These are phyloP conservation scores for Dimocarpus longan DNA, from an alignment of 345 rosid genomes.

Conservation along the genomic window DNA sequence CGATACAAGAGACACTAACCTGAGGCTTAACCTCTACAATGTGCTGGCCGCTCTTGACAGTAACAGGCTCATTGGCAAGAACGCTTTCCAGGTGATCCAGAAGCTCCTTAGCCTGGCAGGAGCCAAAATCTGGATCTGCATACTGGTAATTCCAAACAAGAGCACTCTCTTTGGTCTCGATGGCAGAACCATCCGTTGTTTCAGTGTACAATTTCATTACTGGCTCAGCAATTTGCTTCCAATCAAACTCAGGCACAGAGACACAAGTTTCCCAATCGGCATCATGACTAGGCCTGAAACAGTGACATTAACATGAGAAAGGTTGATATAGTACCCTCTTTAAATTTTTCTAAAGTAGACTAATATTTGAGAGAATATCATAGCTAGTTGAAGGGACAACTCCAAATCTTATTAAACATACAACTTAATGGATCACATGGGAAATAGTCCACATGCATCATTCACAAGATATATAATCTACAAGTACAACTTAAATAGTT, in stretches of 20 bases:
- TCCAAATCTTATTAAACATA: neutral
- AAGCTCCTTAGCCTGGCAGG: constrained; percentile 97
- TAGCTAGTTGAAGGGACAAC: neutral
- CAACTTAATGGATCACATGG: neutral
- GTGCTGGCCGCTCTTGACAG: constrained; percentile 86
- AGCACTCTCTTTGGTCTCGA: constrained; percentile 87
- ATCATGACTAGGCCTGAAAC: constrained; percentile 59
- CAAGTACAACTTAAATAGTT: neutral
- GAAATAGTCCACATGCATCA: neutral
- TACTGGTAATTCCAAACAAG: constrained; percentile 83
- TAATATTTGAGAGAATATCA: neutral
- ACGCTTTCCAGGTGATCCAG: constrained; percentile 93
- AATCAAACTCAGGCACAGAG: constrained; percentile 64
- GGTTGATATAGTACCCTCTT: neutral
- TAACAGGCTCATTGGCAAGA: constrained; percentile 86
- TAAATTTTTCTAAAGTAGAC: neutral
- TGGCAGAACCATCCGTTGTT: constrained; percentile 93
- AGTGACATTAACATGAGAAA: neutral
- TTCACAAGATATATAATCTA: neutral
- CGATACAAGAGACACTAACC: constrained; percentile 43
- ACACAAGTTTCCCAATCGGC: constrained; percentile 80
- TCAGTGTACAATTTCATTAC: constrained; percentile 90
- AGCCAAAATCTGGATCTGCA: constrained; percentile 96
- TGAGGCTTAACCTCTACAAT: constrained; percentile 97
- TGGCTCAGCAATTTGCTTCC: constrained; percentile 97